Evolutionary conservation across 805 yeast genomes (phyloP).

Genomic region (Barnettozyma populi): DNA sequence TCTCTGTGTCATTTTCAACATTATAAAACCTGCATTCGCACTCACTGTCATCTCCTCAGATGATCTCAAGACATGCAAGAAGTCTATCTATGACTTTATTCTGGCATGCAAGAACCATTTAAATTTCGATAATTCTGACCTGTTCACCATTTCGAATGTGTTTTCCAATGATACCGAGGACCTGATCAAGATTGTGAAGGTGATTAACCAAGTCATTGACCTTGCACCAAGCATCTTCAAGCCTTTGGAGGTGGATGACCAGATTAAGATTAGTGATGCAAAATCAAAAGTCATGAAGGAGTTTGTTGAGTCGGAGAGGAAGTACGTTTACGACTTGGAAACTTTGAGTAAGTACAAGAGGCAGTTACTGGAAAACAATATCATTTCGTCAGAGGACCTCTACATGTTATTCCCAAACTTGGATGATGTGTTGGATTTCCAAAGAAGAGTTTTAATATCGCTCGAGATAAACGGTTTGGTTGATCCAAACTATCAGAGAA

Average conservation of each 20-base stretch:
- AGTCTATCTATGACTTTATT: slow-evolving; percentile 84
- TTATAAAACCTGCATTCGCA: slow-evolving; percentile 53
- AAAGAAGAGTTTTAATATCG: slow-evolving; percentile 82
- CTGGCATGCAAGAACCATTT: slow-evolving; percentile 78
- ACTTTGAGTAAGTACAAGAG: slow-evolving; percentile 59
- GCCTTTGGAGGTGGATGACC: slow-evolving; percentile 25
- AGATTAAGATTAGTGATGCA: slow-evolving; percentile 39
- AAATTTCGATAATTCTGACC: slow-evolving; percentile 68
- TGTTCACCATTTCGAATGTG: slow-evolving; percentile 87
- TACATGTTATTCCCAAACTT: slow-evolving; percentile 83
- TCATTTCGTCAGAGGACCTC: slow-evolving; percentile 71
- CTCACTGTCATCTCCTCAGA: slow-evolving; percentile 66
- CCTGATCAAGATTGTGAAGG: slow-evolving; percentile 65
- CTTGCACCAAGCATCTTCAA: slow-evolving; percentile 41
- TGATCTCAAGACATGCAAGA: slow-evolving; percentile 79
- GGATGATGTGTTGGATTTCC: slow-evolving; percentile 81
- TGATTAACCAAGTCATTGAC: slow-evolving; percentile 61
- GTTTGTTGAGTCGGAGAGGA: slow-evolving; percentile 83
- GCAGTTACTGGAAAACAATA: slow-evolving; percentile 60
- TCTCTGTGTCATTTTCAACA: slow-evolving; percentile 76
- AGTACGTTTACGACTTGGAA: slow-evolving; percentile 88
- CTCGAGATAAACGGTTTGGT: slow-evolving; percentile 81
- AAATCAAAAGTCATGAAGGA: slow-evolving; percentile 79
- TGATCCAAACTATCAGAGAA: slow-evolving; percentile 69
- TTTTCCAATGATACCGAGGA: slow-evolving; percentile 79